Base-by-base conservation (phyloP, 257 asterid species). In the Petunia secreta region DNA sequence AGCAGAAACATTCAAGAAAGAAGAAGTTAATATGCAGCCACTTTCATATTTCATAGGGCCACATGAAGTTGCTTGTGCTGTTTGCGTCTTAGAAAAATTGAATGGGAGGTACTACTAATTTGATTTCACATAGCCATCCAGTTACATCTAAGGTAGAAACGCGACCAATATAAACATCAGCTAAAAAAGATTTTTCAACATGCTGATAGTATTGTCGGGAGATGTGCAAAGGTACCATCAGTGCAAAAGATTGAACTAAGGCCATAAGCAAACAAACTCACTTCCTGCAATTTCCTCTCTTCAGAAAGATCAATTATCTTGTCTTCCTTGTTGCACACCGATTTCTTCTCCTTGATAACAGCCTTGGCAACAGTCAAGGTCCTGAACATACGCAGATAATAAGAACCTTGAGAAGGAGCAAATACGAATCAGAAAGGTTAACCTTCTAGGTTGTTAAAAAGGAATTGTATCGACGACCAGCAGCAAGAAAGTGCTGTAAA, bases 271-370 rank as follows among this genome's bases (percentile, higher is more conserved):
- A 48, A 71, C 25, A 71, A 80, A 87, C 98, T 90, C 89, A 95
- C 99, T 63, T 93, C 92, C 82, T 91, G 90, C 87, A 92, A 83
- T 84, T 90, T 95, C 86, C 85, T 91, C 67, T 89, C 88, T 68
- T 89, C 98, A 84, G 85, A 78, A 75, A 95, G 97, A 87, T 88
- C 81, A 82, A 93, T 90, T 75, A 92, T 77, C 86, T 83, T 82
- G 85, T 90, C 97, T 80, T 88, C 85, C 92, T 87, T 92, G 89
- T 86, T 91, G 76, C 81, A 87, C 65, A 89, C 97, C 82, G 83
- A 93, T 89, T 92, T 93, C 84, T 88, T 88, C 80, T 90, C 93
- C 91, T 87, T 87, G 63, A 95, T 92, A 66, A 91, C 90, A 75
- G 80, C 84, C 89, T 95, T 95, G 90, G 97, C 91, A 85, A 89